These are phyloP conservation scores for Ascochyta lentis DNA, from an alignment of 2,329 filamentous ascomycete species.

Conservation along the genomic window DNA sequence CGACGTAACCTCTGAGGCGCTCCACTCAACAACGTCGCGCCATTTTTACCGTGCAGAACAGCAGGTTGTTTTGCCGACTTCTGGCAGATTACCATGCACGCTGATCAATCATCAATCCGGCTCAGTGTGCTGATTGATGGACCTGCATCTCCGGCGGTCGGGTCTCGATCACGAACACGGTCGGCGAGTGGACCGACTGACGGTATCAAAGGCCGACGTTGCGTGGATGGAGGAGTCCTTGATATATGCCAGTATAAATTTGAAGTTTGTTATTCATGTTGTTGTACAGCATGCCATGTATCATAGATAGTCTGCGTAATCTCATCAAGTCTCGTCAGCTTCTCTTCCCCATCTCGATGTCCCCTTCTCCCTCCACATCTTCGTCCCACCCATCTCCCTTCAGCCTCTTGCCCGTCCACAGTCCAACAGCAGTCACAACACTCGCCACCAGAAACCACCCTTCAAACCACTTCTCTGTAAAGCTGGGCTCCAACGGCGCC, in stretches of 20 bases:
- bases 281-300: background rate
- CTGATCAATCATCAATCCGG: constrained; percentile 3
- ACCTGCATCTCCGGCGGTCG: constrained; percentile 1
- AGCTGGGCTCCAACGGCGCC: constrained; percentile 74
- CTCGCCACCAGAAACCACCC: constrained; percentile 80
- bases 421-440: constrained; percentile 69
- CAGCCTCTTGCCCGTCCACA: constrained; percentile 74
- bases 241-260: background rate
- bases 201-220: background rate
- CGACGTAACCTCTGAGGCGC: constrained; percentile 11
- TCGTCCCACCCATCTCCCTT: constrained; percentile 52
- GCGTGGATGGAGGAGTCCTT: background rate
- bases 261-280: background rate
- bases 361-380: constrained; percentile 54
- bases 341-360: constrained; percentile 75
- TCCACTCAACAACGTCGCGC: constrained; percentile 15
- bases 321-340: constrained; percentile 50
- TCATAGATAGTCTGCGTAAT: background rate
- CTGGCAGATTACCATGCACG: constrained; percentile 11
- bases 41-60: constrained; percentile 8
- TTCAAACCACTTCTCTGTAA: constrained; percentile 86
- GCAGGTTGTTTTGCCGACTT: constrained; percentile 8
- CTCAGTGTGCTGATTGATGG: constrained; percentile 2
- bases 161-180: background rate
- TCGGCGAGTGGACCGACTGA: constrained; percentile 4